A percentile compares a stretch with the other conserved stretches of the same genome.
Evolutionary conservation across 2,329 filamentous ascomycete species (phyloP).

Genomic region (Hysterium pulicare): DNA sequence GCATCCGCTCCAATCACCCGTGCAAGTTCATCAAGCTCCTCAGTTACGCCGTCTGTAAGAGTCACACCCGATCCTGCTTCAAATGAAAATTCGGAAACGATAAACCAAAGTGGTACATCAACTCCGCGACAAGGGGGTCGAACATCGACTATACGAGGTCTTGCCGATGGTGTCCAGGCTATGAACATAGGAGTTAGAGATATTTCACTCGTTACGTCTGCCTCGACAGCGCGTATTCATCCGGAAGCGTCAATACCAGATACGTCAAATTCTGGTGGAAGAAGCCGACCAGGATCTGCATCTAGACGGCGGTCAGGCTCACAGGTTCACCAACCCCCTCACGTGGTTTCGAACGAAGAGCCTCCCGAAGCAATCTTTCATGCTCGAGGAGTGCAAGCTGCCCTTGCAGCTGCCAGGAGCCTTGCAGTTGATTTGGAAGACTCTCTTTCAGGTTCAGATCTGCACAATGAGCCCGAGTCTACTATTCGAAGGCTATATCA

Average conservation of each 20-base stretch:
- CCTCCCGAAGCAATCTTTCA: slow-evolving; percentile 11
- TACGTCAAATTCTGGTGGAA: too few species aligned
- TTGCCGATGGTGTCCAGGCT: neutral
- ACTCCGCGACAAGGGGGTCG: neutral
- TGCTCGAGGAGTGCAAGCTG: neutral
- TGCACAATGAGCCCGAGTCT: slow-evolving; percentile 40
- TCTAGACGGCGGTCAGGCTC: slow-evolving; percentile 17
- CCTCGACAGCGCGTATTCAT: neutral
- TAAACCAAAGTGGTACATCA: neutral
- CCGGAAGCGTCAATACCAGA: neutral
- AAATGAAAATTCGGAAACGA: neutral
- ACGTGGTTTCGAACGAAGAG: slow-evolving; percentile 16
- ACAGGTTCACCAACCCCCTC: slow-evolving; percentile 2
- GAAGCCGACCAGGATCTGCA: slow-evolving; percentile 10
- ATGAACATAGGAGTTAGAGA: neutral
- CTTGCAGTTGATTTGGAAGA: slow-evolving; percentile 27
- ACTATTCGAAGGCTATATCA: slow-evolving; percentile 36
- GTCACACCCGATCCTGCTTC: neutral
- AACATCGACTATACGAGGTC: neutral
- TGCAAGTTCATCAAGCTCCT: neutral
- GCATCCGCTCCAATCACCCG: neutral
- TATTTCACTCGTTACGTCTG: neutral
- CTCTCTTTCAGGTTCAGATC: slow-evolving; percentile 33
- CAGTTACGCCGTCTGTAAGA: neutral
- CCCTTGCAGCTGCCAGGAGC: slow-evolving; percentile 25